A percentile compares a stretch with the other conserved stretches of the same genome.
phyloP scores from a whole-genome alignment of 2,329 filamentous ascomycete species.

The Colletotrichum siamense region DNA sequence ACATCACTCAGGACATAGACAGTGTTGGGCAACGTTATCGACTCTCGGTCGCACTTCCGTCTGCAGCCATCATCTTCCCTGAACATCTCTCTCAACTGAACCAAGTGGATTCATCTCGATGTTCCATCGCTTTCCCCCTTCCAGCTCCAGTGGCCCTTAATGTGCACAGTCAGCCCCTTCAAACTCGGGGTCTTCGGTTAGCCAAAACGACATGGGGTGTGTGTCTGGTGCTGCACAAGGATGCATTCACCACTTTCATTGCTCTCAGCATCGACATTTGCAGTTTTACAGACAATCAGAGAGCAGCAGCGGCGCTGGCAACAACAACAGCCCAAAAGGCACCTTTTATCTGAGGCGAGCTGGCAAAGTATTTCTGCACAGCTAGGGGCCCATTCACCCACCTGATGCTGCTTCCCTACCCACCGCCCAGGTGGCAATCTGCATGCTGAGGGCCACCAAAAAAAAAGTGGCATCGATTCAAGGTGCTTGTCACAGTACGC shows the following conservation, averaged over 20 bases:
- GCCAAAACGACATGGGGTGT: not conserved
- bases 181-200: not conserved
- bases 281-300: not conserved
- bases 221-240: not conserved
- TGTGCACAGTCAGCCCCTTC: not conserved
- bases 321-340: not conserved
- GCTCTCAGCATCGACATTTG: not conserved
- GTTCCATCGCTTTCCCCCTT: not conserved
- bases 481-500: slow-evolving; percentile 11
- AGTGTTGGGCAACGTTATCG: not conserved
- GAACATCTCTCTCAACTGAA: not conserved
- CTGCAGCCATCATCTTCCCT: not conserved
- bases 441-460: not conserved
- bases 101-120: not conserved
- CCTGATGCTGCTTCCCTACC: slow-evolving; percentile 11
- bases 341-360: not conserved
- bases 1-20: not conserved
- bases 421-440: slow-evolving; percentile 9
- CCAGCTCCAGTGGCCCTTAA: not conserved
- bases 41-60: not conserved
- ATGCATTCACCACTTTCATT: not conserved
- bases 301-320: not conserved
- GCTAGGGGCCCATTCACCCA: not conserved
- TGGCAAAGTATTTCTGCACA: not conserved
- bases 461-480: not conserved